Percentiles rank a stretch among this genome's conserved stretches.
Evolutionary conservation across 768 basidiomycete genomes (phyloP).

Genomic region (Leccinum longicurvipes): DNA sequence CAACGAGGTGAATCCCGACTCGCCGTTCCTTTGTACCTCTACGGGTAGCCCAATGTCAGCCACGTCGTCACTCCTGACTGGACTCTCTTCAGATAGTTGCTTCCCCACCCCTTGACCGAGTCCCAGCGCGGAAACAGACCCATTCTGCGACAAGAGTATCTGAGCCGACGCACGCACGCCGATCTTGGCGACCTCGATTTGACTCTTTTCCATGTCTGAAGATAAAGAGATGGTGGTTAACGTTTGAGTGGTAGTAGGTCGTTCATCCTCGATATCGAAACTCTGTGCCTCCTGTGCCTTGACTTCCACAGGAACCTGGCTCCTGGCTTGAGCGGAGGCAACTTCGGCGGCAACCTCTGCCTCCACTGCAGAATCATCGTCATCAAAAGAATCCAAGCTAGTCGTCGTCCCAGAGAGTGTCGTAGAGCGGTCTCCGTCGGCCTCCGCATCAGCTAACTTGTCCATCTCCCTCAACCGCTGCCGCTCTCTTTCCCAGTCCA

Average conservation of each 20-base stretch:
- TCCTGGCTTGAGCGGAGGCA: constrained; percentile 5
- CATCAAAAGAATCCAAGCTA: constrained; percentile 21
- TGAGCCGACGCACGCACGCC: constrained; percentile 29
- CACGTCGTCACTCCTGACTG: constrained; percentile 9
- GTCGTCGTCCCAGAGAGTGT: constrained; percentile 17
- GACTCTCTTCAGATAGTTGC: constrained; percentile 6
- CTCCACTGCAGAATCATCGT: constrained; percentile 25
- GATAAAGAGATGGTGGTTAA: constrained; percentile 13
- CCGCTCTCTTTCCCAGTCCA: constrained; percentile 74
- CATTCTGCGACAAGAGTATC: constrained; percentile 23
- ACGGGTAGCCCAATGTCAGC: constrained; percentile 25
- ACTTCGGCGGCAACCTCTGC: constrained; percentile 27
- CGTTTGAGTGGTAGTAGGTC: constrained; percentile 11
- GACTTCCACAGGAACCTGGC: constrained; percentile 1
- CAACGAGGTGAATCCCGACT: constrained; percentile 46
- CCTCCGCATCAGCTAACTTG: constrained; percentile 52
- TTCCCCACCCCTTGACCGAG: constrained; percentile 8
- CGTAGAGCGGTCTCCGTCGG: constrained; percentile 36
- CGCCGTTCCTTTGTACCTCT: constrained; percentile 25
- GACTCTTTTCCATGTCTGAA: constrained; percentile 26
- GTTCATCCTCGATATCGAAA: neutral
- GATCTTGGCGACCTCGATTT: constrained; percentile 30
- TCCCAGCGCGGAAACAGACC: constrained; percentile 18
- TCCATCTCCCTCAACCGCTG: constrained; percentile 69
- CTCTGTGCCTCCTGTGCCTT: neutral